Conservation (phyloP, 345 rosid genomes). For the Acer campestre region DNA sequence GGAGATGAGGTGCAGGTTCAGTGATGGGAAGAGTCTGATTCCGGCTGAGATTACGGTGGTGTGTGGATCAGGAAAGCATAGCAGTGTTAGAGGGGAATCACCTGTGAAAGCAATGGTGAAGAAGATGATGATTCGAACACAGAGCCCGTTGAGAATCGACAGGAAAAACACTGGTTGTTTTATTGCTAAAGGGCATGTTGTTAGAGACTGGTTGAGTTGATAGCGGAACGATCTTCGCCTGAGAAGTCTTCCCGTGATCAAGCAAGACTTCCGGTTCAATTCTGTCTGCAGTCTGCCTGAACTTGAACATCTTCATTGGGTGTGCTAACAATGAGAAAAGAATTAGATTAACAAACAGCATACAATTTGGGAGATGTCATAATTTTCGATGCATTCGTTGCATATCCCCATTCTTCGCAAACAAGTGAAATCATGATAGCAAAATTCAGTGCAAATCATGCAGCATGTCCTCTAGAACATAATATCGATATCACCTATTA, state of each 20-base stretch:
- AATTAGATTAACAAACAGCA: not conserved
- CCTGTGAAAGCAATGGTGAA: constrained; percentile 64
- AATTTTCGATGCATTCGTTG: not conserved
- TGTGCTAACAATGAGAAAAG: not conserved
- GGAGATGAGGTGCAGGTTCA: constrained; percentile 50
- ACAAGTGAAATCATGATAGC: not conserved
- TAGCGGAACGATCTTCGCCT: not conserved
- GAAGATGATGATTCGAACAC: constrained; percentile 47
- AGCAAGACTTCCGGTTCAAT: not conserved
- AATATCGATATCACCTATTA: too few species aligned
- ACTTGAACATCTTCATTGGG: not conserved
- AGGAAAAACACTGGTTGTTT: constrained; percentile 76
- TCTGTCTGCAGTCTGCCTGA: not conserved
- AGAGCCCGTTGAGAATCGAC: constrained; percentile 72
- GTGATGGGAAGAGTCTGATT: constrained; percentile 28
- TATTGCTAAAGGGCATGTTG: constrained; percentile 60
- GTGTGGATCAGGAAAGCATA: constrained; percentile 79
- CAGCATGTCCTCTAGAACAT: not conserved
- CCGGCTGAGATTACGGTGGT: constrained; percentile 68
- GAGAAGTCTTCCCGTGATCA: not conserved
- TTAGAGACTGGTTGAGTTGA: constrained; percentile 55
- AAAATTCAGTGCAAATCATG: not conserved
- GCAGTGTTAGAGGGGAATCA: constrained; percentile 70
- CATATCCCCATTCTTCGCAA: not conserved
- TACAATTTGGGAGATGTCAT: not conserved